Base-by-base conservation (phyloP, 306 rosid genomes). In the Rosa multiflora region DNA sequence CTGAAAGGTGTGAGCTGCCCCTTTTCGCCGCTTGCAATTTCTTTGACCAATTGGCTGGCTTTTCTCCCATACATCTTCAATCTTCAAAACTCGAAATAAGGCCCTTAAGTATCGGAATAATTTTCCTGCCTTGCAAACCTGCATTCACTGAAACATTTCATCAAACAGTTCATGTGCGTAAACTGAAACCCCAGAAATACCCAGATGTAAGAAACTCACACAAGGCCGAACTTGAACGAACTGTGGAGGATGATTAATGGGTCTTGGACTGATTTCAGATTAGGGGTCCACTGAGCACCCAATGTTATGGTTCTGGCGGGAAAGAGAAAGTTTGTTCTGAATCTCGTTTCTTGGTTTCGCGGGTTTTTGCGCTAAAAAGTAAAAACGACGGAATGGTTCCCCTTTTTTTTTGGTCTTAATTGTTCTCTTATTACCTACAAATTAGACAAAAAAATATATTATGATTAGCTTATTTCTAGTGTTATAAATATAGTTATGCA, bases 11-110 rank as follows among this genome's bases (percentile, higher is more conserved):
- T 61, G 69, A 94, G 87, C 82, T 91, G 98, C 17, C 86, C 93
- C 81, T 92, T 91, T 69, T 91, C 97, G 26, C 80, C 84, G 48
- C 76, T 80, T 32, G 91, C 78, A 56, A 88, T 73, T 85, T 91
- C 97, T 83, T 85, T 94, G 74, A 94, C 94, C 78, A 94, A 83
- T 72, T 88, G 91, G 78, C 85, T 84, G 70, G 89, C 97, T 77
- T 87, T 90, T 85, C 91, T 87, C 49, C 96, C 98, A 67, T 89
- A 92, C 98, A 94, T 94, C 55, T 80, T 23, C 55, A 51, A 51
- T 85, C 8, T 43, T 43, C 47, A 7, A 47, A 73, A 63, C 32
- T 42, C 35, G 61, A 49, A 59, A 51, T 2, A 11, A 47, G 4
- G 1, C 5, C 51, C 51, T 32, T 32, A 47, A 47, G 5, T 47